A percentile compares a stretch with the other conserved stretches of the same genome.
Conservation (phyloP, 257 asterid species). For the Solanum arcanum region DNA sequence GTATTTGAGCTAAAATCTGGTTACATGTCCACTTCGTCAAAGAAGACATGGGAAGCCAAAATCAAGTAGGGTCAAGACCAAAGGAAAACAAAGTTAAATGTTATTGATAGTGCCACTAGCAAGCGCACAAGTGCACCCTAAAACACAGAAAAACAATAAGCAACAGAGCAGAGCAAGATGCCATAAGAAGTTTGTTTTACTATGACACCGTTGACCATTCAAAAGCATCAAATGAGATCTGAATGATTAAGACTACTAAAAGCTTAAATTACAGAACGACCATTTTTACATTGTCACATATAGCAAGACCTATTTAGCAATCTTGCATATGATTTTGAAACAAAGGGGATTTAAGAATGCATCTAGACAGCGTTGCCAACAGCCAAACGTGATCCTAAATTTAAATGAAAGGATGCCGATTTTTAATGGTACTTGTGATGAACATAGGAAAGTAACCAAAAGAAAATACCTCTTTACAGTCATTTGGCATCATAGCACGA, state of each 20-base stretch:
- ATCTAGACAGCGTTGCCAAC: neutral
- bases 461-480: slow-evolving; percentile 37
- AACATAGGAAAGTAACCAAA: neutral
- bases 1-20: neutral
- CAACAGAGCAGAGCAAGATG: neutral
- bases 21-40: neutral
- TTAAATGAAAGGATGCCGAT: neutral
- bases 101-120: neutral
- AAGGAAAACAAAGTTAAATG: neutral
- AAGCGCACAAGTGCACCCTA: neutral
- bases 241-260: neutral
- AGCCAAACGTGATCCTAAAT: neutral
- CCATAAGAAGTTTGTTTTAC: neutral
- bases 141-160: neutral
- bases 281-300: neutral
- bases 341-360: neutral
- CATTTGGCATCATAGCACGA: slow-evolving; percentile 16
- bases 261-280: neutral
- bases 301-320: neutral
- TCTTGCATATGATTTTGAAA: neutral
- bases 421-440: neutral
- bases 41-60: neutral
- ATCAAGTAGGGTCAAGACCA: neutral
- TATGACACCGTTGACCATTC: neutral
- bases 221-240: neutral